Percentiles rank a stretch among this genome's conserved stretches.
phyloP scores from a whole-genome alignment of 192 early-diverging fungal species.

The Pilobolus umbonatus region DNA sequence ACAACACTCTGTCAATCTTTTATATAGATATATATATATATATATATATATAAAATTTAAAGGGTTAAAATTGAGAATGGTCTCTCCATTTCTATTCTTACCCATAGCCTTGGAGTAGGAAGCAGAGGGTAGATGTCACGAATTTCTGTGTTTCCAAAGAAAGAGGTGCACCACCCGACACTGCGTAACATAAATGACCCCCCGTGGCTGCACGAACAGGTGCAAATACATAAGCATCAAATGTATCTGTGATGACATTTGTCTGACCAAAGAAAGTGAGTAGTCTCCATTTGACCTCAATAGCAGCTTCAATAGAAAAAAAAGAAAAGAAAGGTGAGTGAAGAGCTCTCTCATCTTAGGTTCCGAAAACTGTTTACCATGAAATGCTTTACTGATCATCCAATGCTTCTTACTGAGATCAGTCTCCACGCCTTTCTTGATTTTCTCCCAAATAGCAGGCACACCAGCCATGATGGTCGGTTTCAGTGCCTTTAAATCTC shows the following conservation, averaged over 20 bases:
- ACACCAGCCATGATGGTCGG: conserved; percentile 80
- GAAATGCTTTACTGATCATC: conserved; percentile 41
- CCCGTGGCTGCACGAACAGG: conserved; percentile 58
- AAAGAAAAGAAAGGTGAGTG: background rate
- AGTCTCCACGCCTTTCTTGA: conserved; percentile 75
- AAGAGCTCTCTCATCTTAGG: background rate
- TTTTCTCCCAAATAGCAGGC: conserved; percentile 83
- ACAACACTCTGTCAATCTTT: conserved; percentile 63
- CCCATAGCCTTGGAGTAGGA: conserved; percentile 68
- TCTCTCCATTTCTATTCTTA: no score
- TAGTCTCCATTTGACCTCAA: conserved; percentile 47
- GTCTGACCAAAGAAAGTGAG: conserved; percentile 41
- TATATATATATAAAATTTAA: background rate
- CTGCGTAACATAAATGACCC: conserved; percentile 53
- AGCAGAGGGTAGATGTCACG: conserved; percentile 56
- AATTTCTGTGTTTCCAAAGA: conserved; percentile 73
- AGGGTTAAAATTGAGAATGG: no score
- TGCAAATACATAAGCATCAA: conserved; percentile 57
- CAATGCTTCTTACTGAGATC: conserved; percentile 43
- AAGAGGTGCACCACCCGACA: conserved; percentile 74
- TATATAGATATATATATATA: background rate
- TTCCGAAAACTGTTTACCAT: conserved; percentile 32
- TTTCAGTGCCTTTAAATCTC: conserved; percentile 62
- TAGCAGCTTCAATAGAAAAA: conserved; percentile 33
- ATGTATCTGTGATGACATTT: conserved; percentile 45